Percentiles rank a stretch among this genome's conserved stretches.
Conservation (phyloP, 257 asterid species). For the Ehretia macrophylla region DNA sequence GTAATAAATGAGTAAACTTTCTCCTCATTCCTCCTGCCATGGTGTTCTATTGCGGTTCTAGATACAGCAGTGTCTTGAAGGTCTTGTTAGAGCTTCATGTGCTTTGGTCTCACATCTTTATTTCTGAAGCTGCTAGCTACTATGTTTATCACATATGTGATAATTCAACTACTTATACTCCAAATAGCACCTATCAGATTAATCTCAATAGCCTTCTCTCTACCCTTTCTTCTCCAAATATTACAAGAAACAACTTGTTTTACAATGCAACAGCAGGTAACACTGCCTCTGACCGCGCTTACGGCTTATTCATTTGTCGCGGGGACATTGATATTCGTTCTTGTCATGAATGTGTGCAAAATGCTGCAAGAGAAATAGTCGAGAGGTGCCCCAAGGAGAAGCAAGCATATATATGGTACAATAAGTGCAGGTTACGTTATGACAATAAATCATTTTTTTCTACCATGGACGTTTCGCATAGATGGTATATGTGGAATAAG, state of each 20-base stretch:
- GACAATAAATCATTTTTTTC: not conserved
- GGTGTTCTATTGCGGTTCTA: not conserved
- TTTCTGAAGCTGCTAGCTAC: not conserved
- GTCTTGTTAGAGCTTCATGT: not conserved
- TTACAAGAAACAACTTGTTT: not conserved
- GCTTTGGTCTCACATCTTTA: not conserved
- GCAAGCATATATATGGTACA: not conserved
- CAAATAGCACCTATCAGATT: not conserved
- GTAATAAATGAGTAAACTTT: no score
- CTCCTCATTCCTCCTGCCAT: not conserved
- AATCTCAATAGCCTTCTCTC: slow-evolving; percentile 11
- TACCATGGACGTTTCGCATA: not conserved
- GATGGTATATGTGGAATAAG: no score
- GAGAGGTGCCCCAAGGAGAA: not conserved
- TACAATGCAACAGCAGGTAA: not conserved
- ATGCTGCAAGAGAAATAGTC: not conserved
- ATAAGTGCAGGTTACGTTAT: not conserved
- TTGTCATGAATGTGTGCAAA: not conserved
- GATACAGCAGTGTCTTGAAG: not conserved
- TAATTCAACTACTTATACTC: not conserved
- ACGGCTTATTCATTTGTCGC: not conserved
- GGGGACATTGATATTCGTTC: no score
- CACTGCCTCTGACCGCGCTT: not conserved
- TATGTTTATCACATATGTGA: not conserved
- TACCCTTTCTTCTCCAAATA: not conserved